phyloP scores from a whole-genome alignment of 176 grass and related monocot genomes.

The Raddia guianensis region DNA sequence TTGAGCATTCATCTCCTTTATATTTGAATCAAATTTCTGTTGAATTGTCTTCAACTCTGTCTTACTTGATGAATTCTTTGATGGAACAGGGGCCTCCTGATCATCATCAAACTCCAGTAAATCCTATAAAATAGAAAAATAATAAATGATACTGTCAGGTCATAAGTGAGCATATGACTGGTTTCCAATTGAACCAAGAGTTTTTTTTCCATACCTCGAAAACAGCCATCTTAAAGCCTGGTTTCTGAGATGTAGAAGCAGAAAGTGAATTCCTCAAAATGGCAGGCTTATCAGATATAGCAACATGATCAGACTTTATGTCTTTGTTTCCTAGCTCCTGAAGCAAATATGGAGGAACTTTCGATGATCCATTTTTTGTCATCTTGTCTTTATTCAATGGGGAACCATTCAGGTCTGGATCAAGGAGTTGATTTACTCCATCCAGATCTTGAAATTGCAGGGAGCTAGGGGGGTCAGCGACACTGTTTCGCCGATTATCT shows the following conservation, averaged over 20 bases:
- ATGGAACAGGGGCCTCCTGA: constrained; percentile 25
- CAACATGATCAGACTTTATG: constrained; percentile 22
- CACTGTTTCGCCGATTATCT: constrained; percentile 42
- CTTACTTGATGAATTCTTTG: constrained; percentile 31
- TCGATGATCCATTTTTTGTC: constrained; percentile 42
- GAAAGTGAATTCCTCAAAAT: constrained; percentile 36
- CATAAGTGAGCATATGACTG: background rate
- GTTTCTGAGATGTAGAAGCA: constrained; percentile 39
- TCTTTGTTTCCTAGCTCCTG: constrained; percentile 21
- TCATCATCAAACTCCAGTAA: constrained; percentile 57
- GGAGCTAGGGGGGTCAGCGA: constrained; percentile 27
- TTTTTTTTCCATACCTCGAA: constrained; percentile 42
- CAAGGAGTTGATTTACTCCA: constrained; percentile 23
- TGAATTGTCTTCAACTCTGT: constrained; percentile 31
- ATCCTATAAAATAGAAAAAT: constrained; percentile 42
- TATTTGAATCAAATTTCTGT: constrained; percentile 37
- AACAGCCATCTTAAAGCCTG: constrained; percentile 65
- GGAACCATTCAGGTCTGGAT: constrained; percentile 42
- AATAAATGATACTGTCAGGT: constrained; percentile 4
- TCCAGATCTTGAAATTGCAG: constrained; percentile 43
- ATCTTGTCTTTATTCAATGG: constrained; percentile 43
- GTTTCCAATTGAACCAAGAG: constrained; percentile 5
- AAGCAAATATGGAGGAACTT: constrained; percentile 28
- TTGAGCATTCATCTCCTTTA: constrained; percentile 40
- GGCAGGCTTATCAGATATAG: constrained; percentile 35